Evolutionary conservation across 495 filamentous ascomycete species (phyloP), one percentile per base, ranked within the genome.

Genomic region (Friedmanniomyces simplex): DNA sequence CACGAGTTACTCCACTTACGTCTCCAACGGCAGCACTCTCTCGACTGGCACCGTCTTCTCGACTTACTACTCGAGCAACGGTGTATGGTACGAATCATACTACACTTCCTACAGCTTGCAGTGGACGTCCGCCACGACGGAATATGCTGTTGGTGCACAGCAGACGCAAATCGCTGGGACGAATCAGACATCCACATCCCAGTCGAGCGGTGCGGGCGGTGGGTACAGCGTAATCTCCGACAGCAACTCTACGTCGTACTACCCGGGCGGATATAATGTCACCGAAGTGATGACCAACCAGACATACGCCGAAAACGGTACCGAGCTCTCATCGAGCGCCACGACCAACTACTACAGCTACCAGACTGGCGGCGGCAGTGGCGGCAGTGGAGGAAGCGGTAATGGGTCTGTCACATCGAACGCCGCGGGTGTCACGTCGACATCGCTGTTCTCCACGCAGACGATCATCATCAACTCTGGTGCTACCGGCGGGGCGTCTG

Each of bases 31-130:
- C 14, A 25, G 2, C 22, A 62, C 60, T 24, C 50, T 30, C 55
- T 62, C 59, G 5, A 41, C 49, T 47, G 59, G 59, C n/a, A 62
- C 59, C 8, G 52, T 26, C 16, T 62, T 28, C 43, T 47, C 46
- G 11, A 58, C 49, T 10, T 52, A 12, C 18, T 50, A 42, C 34
- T 36, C 48, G 8, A 26, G 30, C 21, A 45, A 25, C 28, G 51
- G 55, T 10, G n/a, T n/a, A 14, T 62, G 60, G 60, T 54, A 41
- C 36, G 22, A 20, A 1, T 49, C 49, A 3, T 58, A 50, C 51
- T 62, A 50, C 47, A 58, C 60, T 13, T 41, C 50, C 20, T 62
- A 49, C 46, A 55, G 37, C 11, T 10, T 46, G 22, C 25, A 26
- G 5, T 62, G 55, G 54, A 30, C 49, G 10, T 26, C 50, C 13